Conservation (phyloP, 805 yeast genomes). For the Saturnispora dispora region DNA sequence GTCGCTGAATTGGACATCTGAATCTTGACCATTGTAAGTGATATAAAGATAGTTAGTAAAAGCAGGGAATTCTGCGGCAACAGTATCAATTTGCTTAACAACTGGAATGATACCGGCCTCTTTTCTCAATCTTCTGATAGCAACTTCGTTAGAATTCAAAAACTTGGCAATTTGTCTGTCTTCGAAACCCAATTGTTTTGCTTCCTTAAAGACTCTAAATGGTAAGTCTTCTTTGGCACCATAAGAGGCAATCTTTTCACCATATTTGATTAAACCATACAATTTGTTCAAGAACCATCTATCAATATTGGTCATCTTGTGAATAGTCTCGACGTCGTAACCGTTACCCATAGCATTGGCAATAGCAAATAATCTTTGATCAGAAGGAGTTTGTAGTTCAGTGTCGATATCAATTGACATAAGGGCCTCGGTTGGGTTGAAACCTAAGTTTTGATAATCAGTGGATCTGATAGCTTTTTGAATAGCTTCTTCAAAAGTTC, state of each 20-base stretch:
- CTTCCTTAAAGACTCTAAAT: slow-evolving; percentile 55
- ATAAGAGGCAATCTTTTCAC: slow-evolving; percentile 47
- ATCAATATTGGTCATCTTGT: slow-evolving; percentile 86
- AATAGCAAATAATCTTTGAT: slow-evolving; percentile 90
- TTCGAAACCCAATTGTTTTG: slow-evolving; percentile 94
- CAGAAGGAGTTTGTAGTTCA: slow-evolving; percentile 95
- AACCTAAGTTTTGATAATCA: slow-evolving; percentile 92
- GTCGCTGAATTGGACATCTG: slow-evolving; percentile 82
- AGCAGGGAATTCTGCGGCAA: slow-evolving; percentile 99
- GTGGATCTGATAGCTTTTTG: slow-evolving; percentile 96
- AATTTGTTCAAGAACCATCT: slow-evolving; percentile 93
- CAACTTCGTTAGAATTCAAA: slow-evolving; percentile 82
- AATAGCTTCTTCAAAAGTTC: slow-evolving; percentile 94
- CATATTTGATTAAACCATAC: slow-evolving; percentile 63
- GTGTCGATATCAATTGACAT: slow-evolving; percentile 88
- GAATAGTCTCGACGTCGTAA: slow-evolving; percentile 84
- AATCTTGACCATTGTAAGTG: slow-evolving; percentile 86
- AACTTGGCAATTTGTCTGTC: slow-evolving; percentile 93
- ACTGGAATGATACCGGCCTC: slow-evolving; percentile 83
- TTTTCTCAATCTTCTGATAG: slow-evolving; percentile 80
- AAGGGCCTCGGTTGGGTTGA: slow-evolving; percentile 73
- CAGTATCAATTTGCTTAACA: slow-evolving; percentile 95
- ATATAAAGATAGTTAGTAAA: slow-evolving; percentile 87
- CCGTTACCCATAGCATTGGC: slow-evolving; percentile 90
- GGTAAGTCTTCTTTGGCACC: slow-evolving; percentile 59